Base-by-base conservation (phyloP, 257 asterid genomes). In the Solanum appendiculatum region DNA sequence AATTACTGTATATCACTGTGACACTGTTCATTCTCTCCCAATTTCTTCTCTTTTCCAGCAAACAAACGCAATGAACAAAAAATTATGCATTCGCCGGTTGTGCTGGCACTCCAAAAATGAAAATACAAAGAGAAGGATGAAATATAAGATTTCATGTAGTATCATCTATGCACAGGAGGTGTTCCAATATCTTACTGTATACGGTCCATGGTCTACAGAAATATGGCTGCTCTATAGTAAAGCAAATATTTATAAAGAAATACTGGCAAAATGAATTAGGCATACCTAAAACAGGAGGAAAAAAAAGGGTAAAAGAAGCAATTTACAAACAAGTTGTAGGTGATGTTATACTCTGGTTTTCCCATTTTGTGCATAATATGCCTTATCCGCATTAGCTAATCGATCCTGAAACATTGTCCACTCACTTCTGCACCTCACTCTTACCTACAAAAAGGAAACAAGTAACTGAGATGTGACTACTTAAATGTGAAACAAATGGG, bases 371-470 rank as follows among this genome's bases (percentile, higher is more conserved):
- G 77, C 85, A 54, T 86, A 88, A 70, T 86, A 88, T 34, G 54
- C 54, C 88, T 88, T 88, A 44, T 88, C 90, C 5, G 90, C 90
- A 81, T 42, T 70, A 6, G 88, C 86, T 20, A 88, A 73, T 15
- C 90, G 90, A 51, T 88, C 88, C 40, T 88, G 90, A 73, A 88
- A 88, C 88, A 85, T 72, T 39, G 88, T 86, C 90, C 90, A 88
- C 64, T 88, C 90, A 14, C 37, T 39, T 88, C 88, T 86, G 44
- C 90, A 88, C 86, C 90, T 80, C 69, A 86, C 88, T 82, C 88
- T 86, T 40, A 88, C 90, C 90, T 88, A 82, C 37, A 34, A 70
- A 69, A 12, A 18, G 40, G 33, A 70, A 70, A 36, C 34, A 42
- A 64, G 18, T 29, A 37, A 37, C 3, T 37, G 36, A 31, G 63